Conservation (phyloP, 169 alveolate genomes). For the Babesia gibsoni region DNA sequence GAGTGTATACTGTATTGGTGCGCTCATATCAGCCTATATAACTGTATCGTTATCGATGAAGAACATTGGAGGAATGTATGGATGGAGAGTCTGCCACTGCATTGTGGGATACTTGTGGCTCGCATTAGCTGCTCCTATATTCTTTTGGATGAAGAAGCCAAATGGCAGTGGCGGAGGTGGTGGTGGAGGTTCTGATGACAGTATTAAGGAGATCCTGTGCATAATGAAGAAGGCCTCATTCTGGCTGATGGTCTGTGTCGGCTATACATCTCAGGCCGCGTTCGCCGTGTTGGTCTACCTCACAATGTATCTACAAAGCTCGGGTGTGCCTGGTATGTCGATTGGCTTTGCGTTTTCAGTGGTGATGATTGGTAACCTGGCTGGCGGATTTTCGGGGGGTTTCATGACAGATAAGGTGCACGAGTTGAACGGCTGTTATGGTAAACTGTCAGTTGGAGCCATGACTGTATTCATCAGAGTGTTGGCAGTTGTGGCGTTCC, state of each 20-base stretch:
- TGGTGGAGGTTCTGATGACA: too few species aligned
- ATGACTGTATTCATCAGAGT: constrained; percentile 71
- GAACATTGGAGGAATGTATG: not conserved
- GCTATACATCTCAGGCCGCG: too few species aligned
- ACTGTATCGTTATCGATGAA: constrained; percentile 4
- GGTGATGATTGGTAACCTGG: constrained; percentile 80
- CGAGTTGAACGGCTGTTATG: constrained; percentile 76
- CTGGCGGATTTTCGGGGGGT: constrained; percentile 89
- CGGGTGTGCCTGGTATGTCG: too few species aligned
- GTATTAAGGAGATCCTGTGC: too few species aligned
- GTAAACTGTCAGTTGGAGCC: constrained; percentile 82
- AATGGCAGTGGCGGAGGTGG: too few species aligned
- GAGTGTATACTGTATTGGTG: constrained; percentile 23
- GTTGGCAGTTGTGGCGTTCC: constrained; percentile 68
- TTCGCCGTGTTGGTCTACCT: too few species aligned
- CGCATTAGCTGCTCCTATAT: too few species aligned
- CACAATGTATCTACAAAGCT: too few species aligned
- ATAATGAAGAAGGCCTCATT: too few species aligned
- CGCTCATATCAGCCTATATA: constrained; percentile 20
- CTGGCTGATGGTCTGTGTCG: too few species aligned
- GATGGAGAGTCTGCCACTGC: constrained; percentile 41
- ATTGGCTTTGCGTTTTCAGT: constrained; percentile 77
- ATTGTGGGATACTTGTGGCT: constrained; percentile 30
- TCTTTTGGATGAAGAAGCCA: too few species aligned
- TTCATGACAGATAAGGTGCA: constrained; percentile 79